These are phyloP conservation scores for Aspergillus carlsbadensis DNA, from an alignment of 495 filamentous ascomycete species.

Conservation along the genomic window DNA sequence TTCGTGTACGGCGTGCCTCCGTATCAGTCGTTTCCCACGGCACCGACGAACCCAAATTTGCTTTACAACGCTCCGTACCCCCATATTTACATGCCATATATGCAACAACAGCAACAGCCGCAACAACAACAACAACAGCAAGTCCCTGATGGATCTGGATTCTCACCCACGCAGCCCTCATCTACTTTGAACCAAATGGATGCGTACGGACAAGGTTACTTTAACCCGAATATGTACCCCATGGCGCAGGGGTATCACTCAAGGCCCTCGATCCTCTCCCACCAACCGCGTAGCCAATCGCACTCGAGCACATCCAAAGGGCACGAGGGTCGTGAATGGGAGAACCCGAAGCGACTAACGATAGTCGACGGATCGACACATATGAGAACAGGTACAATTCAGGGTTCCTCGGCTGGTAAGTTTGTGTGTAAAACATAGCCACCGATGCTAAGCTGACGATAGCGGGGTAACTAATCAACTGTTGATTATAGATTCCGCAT, in stretches of 20 bases:
- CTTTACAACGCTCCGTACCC: slow-evolving; percentile 32
- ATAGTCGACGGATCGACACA: slow-evolving; percentile 47
- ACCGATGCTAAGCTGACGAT: background rate
- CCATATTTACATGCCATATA: slow-evolving; percentile 31
- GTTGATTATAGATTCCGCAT: slow-evolving; percentile 16
- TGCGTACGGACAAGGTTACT: slow-evolving; percentile 30
- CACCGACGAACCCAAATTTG: slow-evolving; percentile 16
- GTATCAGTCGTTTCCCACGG: slow-evolving; percentile 34
- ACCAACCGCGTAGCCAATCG: slow-evolving; percentile 7
- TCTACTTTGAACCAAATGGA: slow-evolving; percentile 23
- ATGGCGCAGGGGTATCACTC: slow-evolving; percentile 19
- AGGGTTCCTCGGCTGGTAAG: slow-evolving; percentile 27
- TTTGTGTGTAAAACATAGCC: slow-evolving; percentile 3
- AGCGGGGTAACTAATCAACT: background rate
- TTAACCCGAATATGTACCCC: slow-evolving; percentile 25
- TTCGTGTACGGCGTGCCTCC: slow-evolving; percentile 40
- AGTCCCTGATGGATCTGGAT: slow-evolving; percentile 28
- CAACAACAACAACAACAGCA: background rate
- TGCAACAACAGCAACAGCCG: slow-evolving; percentile 27
- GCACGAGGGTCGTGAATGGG: slow-evolving; percentile 16
- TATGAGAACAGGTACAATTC: slow-evolving; percentile 21
- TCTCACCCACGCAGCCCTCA: slow-evolving; percentile 28
- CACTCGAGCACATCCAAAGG: background rate
- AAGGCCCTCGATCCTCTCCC: slow-evolving; percentile 10
- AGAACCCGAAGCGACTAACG: slow-evolving; percentile 25